Conservation (phyloP, 2,329 filamentous ascomycete species). For the Arthrobotrys entomopaga region DNA sequence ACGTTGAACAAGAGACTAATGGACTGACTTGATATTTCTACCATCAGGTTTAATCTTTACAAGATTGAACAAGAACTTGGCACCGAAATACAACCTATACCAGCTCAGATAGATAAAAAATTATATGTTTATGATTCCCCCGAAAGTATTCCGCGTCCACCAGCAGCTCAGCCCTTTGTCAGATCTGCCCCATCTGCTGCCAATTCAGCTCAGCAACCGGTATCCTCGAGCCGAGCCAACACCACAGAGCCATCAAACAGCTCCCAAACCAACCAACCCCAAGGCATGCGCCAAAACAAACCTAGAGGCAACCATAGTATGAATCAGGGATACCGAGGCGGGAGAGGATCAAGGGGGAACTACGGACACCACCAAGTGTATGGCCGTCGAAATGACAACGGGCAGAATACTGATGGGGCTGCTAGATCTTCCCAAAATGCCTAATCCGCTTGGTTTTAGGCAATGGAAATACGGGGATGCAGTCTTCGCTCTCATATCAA, state of each 20-base stretch:
- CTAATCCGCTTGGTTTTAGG: background rate
- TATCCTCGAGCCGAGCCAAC: constrained; percentile 2
- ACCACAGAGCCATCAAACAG: constrained; percentile 14
- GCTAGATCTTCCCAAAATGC: constrained; percentile 23
- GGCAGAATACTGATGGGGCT: constrained; percentile 15
- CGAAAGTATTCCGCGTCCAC: constrained; percentile 89
- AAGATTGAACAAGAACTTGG: constrained; percentile 97
- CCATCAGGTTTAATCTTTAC: constrained; percentile 87
- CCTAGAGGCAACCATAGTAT: constrained; percentile 28
- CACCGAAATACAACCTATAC: constrained; percentile 97
- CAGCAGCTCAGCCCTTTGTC: constrained; percentile 61
- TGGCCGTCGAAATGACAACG: constrained; percentile 35
- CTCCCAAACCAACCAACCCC: constrained; percentile 20
- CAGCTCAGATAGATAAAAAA: constrained; percentile 92
- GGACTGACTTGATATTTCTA: no score
- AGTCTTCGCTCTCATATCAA: no score
- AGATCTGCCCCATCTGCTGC: background rate
- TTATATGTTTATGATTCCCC: constrained; percentile 98
- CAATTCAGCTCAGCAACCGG: constrained; percentile 1
- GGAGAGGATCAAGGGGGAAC: constrained; percentile 30
- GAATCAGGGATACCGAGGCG: constrained; percentile 32
- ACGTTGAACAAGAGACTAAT: background rate
- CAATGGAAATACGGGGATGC: no score
- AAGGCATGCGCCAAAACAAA: constrained; percentile 27
- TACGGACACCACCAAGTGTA: constrained; percentile 41